These are phyloP conservation scores for Trichoderma aggressivum DNA, from an alignment of 2,329 filamentous ascomycete species.

Conservation along the genomic window DNA sequence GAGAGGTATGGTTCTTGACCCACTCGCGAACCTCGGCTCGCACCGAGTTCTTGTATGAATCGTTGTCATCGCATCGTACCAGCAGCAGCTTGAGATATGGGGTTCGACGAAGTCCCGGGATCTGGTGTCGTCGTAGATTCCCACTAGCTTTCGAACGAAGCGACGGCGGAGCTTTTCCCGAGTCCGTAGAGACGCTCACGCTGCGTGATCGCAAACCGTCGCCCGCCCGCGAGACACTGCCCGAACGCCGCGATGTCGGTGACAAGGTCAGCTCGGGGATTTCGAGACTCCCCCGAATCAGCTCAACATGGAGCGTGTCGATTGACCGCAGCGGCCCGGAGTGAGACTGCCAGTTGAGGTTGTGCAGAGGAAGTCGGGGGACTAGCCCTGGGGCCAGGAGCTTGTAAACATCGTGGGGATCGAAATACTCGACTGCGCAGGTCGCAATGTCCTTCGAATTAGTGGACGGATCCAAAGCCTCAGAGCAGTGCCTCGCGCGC, in stretches of 20 bases:
- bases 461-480: neutral
- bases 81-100: constrained; percentile 91
- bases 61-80: constrained; percentile 91
- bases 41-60: constrained; percentile 80
- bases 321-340: constrained; percentile 89
- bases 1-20: constrained; percentile 73
- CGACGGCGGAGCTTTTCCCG: constrained; percentile 25
- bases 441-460: neutral
- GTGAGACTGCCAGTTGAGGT: constrained; percentile 96
- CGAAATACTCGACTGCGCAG: constrained; percentile 82
- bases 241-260: constrained; percentile 31
- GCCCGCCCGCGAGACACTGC: constrained; percentile 42
- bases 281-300: constrained; percentile 62
- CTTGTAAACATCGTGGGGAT: constrained; percentile 85
- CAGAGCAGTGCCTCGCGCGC: neutral
- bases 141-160: constrained; percentile 33
- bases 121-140: constrained; percentile 73
- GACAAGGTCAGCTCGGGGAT: constrained; percentile 34
- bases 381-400: constrained; percentile 74
- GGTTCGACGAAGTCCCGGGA: constrained; percentile 86
- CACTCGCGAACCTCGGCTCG: constrained; percentile 82
- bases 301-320: constrained; percentile 84
- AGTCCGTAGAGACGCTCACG: constrained; percentile 38
- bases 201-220: constrained; percentile 61
- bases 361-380: constrained; percentile 76